Evolutionary conservation across 2,329 filamentous ascomycete genomes (phyloP).

Genomic region (Chaetomium strumarium): DNA sequence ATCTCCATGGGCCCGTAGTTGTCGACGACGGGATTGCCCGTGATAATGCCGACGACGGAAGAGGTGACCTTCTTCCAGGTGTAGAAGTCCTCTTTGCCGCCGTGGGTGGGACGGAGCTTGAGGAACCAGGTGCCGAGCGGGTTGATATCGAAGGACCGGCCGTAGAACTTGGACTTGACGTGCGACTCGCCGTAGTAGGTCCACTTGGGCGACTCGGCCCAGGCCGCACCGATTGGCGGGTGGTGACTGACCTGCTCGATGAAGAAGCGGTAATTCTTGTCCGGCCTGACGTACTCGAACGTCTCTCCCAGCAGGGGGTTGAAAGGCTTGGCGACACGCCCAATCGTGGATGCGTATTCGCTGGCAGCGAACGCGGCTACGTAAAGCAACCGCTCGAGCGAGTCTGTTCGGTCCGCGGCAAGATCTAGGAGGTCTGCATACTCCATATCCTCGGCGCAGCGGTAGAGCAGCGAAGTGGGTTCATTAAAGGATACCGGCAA

Average conservation of each 20-base stretch:
- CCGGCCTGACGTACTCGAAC: conserved; percentile 90
- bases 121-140: conserved; percentile 96
- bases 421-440: conserved; percentile 89
- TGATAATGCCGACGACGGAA: conserved; percentile 97
- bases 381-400: conserved; percentile 87
- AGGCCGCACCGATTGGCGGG: conserved; percentile 87
- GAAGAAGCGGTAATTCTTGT: conserved; percentile 98
- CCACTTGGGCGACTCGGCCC: conserved; percentile 89
- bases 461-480: conserved; percentile 89
- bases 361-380: conserved; percentile 93
- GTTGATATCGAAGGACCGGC: conserved; percentile 95
- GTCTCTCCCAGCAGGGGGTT: conserved; percentile 95
- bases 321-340: conserved; percentile 95
- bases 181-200: conserved; percentile 96
- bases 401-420: conserved; percentile 78
- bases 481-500: conserved; percentile 98
- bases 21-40: conserved; percentile 91
- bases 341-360: conserved; percentile 95
- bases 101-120: conserved; percentile 67
- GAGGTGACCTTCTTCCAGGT: conserved; percentile 99
- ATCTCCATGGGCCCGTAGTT: conserved; percentile 97
- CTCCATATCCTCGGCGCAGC: conserved; percentile 96
- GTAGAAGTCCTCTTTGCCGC: conserved; percentile 78
- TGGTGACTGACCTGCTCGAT: conserved; percentile 98
- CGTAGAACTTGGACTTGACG: conserved; percentile 95